Evolutionary conservation across 2,329 filamentous ascomycete genomes (phyloP).

Genomic region (Nemania sp.): DNA sequence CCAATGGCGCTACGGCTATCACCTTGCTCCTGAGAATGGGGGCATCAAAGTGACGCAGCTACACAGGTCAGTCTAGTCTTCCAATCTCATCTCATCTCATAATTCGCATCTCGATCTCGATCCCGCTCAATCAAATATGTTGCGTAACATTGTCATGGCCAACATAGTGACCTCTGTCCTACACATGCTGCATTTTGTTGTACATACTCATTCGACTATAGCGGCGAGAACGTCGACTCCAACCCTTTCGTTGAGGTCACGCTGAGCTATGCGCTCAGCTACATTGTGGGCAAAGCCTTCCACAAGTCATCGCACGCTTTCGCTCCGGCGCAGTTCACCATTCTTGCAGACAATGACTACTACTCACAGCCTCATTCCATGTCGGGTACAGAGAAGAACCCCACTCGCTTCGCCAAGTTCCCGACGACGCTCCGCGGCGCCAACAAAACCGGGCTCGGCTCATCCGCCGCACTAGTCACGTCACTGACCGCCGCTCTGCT

Average conservation of each 20-base stretch:
- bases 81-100: constrained; percentile 3
- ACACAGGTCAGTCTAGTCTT: constrained; percentile 70
- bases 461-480: constrained; percentile 93
- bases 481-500: constrained; percentile 83
- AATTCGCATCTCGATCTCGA: not conserved
- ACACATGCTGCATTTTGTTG: not conserved
- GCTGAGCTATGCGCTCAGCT: constrained; percentile 86
- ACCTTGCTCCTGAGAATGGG: constrained; percentile 75
- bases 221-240: constrained; percentile 58
- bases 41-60: constrained; percentile 85
- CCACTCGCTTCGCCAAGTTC: constrained; percentile 79
- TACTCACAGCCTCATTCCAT: constrained; percentile 77
- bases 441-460: constrained; percentile 96
- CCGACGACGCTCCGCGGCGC: constrained; percentile 79
- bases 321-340: constrained; percentile 79
- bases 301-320: constrained; percentile 63
- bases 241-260: constrained; percentile 96
- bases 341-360: constrained; percentile 96
- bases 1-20: constrained; percentile 88
- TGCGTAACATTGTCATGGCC: not conserved
- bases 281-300: constrained; percentile 67
- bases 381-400: constrained; percentile 43
- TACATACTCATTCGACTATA: constrained; percentile 44
- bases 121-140: not conserved
- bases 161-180: not conserved